These are phyloP conservation scores for Sequoia sempervirens DNA, from an alignment of 75 land plant genomes.

Conservation along the genomic window DNA sequence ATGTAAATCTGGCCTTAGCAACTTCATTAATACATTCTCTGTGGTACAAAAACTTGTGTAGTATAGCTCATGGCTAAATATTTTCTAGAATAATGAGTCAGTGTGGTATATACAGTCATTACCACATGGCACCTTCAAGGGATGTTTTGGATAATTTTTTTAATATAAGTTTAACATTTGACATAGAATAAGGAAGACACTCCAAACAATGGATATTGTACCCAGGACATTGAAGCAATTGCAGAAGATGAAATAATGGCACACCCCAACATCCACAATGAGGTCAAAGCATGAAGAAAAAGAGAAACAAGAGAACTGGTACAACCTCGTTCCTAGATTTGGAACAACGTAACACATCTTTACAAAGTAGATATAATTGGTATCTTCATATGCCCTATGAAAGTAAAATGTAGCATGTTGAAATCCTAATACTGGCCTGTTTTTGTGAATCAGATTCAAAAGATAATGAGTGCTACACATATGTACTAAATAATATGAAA, in stretches of 20 bases:
- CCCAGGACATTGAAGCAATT: background rate
- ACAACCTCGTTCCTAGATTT: background rate
- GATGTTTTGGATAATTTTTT: background rate
- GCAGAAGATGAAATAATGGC: background rate
- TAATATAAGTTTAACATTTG: background rate
- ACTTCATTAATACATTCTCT: background rate
- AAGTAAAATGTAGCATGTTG: background rate
- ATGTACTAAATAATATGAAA: background rate
- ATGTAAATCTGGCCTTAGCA: background rate
- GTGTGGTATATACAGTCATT: background rate
- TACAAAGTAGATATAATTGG: background rate
- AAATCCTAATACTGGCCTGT: background rate
- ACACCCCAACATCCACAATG: background rate
- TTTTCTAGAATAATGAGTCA: background rate
- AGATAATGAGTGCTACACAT: background rate
- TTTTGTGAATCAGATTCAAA: background rate
- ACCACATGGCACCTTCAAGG: background rate
- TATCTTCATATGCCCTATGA: background rate
- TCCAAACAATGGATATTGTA: background rate
- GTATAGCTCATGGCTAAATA: no score
- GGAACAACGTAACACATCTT: background rate
- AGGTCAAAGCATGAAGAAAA: background rate
- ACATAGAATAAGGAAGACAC: background rate
- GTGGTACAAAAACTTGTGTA: background rate
- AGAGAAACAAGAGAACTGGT: background rate